Percentiles rank a stretch among this genome's conserved stretches.
Conservation (phyloP, 1,284 basidiomycete species). For the Cryptococcus sp. region DNA sequence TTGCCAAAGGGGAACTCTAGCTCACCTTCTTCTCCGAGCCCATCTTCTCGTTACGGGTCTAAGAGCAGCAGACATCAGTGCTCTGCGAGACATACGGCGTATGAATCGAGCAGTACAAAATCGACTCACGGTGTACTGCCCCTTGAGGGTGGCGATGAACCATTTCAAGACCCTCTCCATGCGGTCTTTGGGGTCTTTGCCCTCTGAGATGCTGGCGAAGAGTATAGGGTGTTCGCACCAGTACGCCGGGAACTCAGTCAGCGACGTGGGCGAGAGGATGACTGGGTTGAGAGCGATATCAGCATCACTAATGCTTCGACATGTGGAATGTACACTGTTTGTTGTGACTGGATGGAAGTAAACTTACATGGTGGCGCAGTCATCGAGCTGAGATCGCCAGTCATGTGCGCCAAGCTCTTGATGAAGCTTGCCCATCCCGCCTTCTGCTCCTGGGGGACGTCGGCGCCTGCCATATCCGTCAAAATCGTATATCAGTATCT, state of each 20-base stretch:
- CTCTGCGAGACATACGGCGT: not conserved
- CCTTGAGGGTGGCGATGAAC: constrained; percentile 93
- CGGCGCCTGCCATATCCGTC: constrained; percentile 41
- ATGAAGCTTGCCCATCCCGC: constrained; percentile 54
- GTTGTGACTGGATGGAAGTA: not conserved
- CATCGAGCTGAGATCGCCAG: constrained; percentile 88
- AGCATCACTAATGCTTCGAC: not conserved
- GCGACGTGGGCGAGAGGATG: constrained; percentile 76
- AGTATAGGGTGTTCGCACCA: constrained; percentile 88
- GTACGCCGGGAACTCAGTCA: constrained; percentile 82
- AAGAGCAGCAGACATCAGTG: not conserved
- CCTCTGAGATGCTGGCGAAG: constrained; percentile 79
- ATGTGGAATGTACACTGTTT: not conserved
- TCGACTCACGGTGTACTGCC: constrained; percentile 73
- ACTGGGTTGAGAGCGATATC: constrained; percentile 49
- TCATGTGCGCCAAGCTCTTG: constrained; percentile 72
- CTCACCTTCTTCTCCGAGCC: constrained; percentile 88
- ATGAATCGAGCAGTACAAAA: not conserved
- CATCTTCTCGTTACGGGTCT: constrained; percentile 83
- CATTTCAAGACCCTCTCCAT: constrained; percentile 77
- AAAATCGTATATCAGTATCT: too few species aligned
- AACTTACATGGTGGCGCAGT: constrained; percentile 73
- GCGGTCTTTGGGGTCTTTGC: constrained; percentile 69
- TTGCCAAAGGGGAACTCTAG: too few species aligned
- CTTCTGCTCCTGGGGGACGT: constrained; percentile 53